phyloP scores from a whole-genome alignment of 1,284 basidiomycete genomes.

The Fomes fomentarius region DNA sequence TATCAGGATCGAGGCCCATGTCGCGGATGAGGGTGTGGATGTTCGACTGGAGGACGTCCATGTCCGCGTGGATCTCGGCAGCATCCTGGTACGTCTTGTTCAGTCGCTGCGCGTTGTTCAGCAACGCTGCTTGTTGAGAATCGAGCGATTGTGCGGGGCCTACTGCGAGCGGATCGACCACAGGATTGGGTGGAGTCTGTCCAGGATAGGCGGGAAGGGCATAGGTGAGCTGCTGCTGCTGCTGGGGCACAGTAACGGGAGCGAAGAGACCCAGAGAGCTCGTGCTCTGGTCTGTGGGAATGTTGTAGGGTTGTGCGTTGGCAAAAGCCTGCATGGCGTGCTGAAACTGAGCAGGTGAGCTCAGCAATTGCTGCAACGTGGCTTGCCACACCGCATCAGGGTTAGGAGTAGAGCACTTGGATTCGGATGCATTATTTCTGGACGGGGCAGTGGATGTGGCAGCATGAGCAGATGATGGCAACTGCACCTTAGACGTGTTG shows the following conservation, averaged over 20 bases:
- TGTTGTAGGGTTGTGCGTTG: conserved; percentile 33
- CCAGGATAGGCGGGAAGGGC: conserved; percentile 20
- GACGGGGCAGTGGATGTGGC: conserved; percentile 1
- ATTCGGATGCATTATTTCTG: background rate
- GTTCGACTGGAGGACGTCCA: conserved; percentile 70
- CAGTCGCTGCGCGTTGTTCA: conserved; percentile 42
- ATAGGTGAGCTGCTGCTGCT: conserved; percentile 14
- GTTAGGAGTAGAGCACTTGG: conserved; percentile 23
- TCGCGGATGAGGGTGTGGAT: conserved; percentile 76
- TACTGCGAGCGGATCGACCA: conserved; percentile 2
- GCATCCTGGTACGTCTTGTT: conserved; percentile 65
- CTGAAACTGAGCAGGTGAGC: conserved; percentile 70
- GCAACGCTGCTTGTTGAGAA: conserved; percentile 39
- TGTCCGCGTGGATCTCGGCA: conserved; percentile 70
- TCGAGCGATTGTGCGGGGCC: conserved; percentile 8
- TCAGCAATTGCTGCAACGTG: conserved; percentile 60
- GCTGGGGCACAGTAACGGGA: conserved; percentile 4
- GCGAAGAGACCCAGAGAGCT: background rate
- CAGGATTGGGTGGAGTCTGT: conserved; percentile 15
- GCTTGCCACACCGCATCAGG: conserved; percentile 59
- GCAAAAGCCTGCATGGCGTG: conserved; percentile 65
- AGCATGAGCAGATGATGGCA: background rate
- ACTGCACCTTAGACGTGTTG: background rate
- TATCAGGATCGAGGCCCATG: conserved; percentile 62
- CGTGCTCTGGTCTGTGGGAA: conserved; percentile 1